phyloP scores from a whole-genome alignment of 1,284 basidiomycete species.

The Pseudozyma sp. region DNA sequence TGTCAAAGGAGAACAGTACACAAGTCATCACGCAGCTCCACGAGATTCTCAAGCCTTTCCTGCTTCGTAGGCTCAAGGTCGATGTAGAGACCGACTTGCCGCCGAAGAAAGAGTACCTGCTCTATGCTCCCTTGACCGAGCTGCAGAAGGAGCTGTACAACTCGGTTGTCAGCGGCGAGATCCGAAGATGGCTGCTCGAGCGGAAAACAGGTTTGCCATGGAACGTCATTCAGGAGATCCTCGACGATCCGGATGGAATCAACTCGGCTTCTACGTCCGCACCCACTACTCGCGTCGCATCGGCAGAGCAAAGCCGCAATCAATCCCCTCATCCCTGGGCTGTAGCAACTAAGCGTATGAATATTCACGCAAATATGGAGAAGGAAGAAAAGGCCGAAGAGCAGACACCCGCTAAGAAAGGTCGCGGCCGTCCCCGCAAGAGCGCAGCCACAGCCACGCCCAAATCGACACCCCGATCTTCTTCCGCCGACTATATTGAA shows the following conservation, averaged over 20 bases:
- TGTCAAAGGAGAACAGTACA: conserved; percentile 75
- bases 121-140: conserved; percentile 87
- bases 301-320: conserved; percentile 31
- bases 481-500: conserved; percentile 24
- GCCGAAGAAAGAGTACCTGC: conserved; percentile 74
- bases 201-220: conserved; percentile 58
- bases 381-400: conserved; percentile 6
- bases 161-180: conserved; percentile 68
- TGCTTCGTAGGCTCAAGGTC: conserved; percentile 62
- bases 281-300: conserved; percentile 27
- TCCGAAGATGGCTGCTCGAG: conserved; percentile 61
- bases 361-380: conserved; percentile 15
- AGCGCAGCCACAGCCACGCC: conserved; percentile 11
- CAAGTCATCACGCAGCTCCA: conserved; percentile 69
- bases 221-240: conserved; percentile 50
- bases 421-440: conserved; percentile 17
- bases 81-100: conserved; percentile 65
- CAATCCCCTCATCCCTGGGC: conserved; percentile 40
- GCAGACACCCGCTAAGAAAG: neutral
- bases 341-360: conserved; percentile 18
- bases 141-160: conserved; percentile 87
- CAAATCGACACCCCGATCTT: conserved; percentile 16
- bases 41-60: conserved; percentile 66
- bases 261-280: conserved; percentile 31
- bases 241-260: conserved; percentile 48